phyloP scores from a whole-genome alignment of 768 basidiomycete genomes.

The Clitopilus passeckerianus region DNA sequence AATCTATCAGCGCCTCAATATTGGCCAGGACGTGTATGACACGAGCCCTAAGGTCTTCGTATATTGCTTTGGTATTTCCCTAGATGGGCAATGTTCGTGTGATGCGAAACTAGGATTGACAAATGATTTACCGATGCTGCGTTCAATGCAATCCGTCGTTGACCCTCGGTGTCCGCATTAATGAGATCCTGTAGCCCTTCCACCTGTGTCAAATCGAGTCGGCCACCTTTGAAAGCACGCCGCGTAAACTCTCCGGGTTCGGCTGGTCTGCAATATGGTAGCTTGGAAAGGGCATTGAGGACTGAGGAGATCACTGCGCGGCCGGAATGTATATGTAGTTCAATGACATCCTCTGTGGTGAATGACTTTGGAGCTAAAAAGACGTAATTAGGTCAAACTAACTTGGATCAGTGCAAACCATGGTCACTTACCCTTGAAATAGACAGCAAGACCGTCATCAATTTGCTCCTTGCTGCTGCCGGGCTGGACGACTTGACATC shows the following conservation, averaged over 20 bases:
- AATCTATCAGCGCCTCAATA: constrained; percentile 89
- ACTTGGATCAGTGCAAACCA: neutral
- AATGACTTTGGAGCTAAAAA: constrained; percentile 69
- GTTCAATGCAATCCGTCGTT: constrained; percentile 67
- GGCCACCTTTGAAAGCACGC: constrained; percentile 74
- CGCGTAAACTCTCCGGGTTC: constrained; percentile 88
- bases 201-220: constrained; percentile 84
- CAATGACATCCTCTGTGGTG: constrained; percentile 78
- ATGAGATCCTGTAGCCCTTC: constrained; percentile 86
- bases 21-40: constrained; percentile 73
- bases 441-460: constrained; percentile 80
- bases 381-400: neutral
- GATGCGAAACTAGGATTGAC: neutral
- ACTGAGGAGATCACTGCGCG: constrained; percentile 73
- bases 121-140: constrained; percentile 49
- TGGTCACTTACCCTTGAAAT: constrained; percentile 60
- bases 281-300: constrained; percentile 52
- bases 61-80: constrained; percentile 59
- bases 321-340: constrained; percentile 86
- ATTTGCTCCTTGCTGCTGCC: constrained; percentile 46
- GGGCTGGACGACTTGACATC: constrained; percentile 67
- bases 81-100: constrained; percentile 18
- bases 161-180: constrained; percentile 82
- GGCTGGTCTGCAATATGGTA: constrained; percentile 71
- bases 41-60: constrained; percentile 57